Conservation (phyloP, 202 grass and related monocot species). For the Setaria viridis region DNA sequence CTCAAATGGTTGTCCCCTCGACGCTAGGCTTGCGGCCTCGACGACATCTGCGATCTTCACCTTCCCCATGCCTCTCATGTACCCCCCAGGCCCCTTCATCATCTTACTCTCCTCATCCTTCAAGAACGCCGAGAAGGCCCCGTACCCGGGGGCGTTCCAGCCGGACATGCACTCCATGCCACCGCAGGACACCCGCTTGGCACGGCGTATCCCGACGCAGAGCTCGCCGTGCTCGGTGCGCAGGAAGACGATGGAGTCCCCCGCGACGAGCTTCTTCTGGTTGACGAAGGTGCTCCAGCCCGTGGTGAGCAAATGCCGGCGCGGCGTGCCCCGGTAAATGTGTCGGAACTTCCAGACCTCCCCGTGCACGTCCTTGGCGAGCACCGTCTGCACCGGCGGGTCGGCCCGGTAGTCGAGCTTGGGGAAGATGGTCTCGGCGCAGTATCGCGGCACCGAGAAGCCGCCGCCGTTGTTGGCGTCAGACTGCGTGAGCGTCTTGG, state of each 20-base stretch:
- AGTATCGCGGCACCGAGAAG: conserved; percentile 80
- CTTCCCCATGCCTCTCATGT: conserved; percentile 59
- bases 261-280: conserved; percentile 67
- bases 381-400: conserved; percentile 64
- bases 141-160: conserved; percentile 63
- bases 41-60: conserved; percentile 57
- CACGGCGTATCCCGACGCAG: conserved; percentile 61
- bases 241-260: conserved; percentile 69
- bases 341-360: conserved; percentile 71
- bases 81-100: conserved; percentile 39
- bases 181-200: conserved; percentile 53
- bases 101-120: conserved; percentile 69
- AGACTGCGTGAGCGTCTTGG: conserved; percentile 70
- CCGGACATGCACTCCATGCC: conserved; percentile 55
- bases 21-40: conserved; percentile 57
- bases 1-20: conserved; percentile 62
- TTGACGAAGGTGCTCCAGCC: conserved; percentile 78
- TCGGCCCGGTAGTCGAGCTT: conserved; percentile 63
- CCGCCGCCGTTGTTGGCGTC: conserved; percentile 78
- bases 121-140: conserved; percentile 52
- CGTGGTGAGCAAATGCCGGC: conserved; percentile 71
- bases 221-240: conserved; percentile 55
- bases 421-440: conserved; percentile 70
- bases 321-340: conserved; percentile 72
- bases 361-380: conserved; percentile 66